Base-by-base conservation (phyloP, 768 basidiomycete species). In the Pisolithus microcarpus region DNA sequence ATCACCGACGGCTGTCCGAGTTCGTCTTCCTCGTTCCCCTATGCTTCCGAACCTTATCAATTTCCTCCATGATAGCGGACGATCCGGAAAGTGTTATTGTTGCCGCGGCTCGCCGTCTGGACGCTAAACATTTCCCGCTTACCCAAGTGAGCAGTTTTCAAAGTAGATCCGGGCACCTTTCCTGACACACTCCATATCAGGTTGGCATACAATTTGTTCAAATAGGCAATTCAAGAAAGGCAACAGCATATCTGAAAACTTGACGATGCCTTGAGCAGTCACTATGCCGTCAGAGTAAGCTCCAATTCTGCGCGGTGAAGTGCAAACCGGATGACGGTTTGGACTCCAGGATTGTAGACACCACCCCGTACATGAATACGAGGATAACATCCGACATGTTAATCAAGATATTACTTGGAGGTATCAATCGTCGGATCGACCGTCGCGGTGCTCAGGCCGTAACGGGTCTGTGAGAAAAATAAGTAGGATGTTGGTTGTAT, bases 161-260 rank as follows among this genome's bases (percentile, higher is more conserved):
- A 3, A n/a, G 18, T n/a, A 31, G 18, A 1, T 43, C n/a, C 3
- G 31, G 13, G 18, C 10, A 5, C n/a, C 19, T 13, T 7, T 10
- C 39, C 52, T 54, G 21, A 65, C 15, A 3, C 3, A 13, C 24
- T 21, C 36, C 61, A 31, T 42, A 53, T 23, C 61, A 85, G 76
- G 70, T 85, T 16, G 82, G 84, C 0, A 76, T 86, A 24, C 84
- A 85, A 55, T 85, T 89, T 46, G 76, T 89, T 1, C 87, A 88
- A 63, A 78, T 89, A 34, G 86, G 86, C 5, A 62, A 77, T 61
- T 57, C 61, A 51, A 34, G 56, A 46, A 42, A 61, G 52, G 70
- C 81, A 42, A 56, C 72, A 3, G 67, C 65, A 58, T 84, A 62
- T 57, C 70, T 80, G 42, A 62, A 67, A 76, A 49, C 69, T 87